Percentiles rank a stretch among this genome's conserved stretches.
These are phyloP conservation scores for Malus sieversii DNA, from an alignment of 306 rosid species.

Conservation along the genomic window DNA sequence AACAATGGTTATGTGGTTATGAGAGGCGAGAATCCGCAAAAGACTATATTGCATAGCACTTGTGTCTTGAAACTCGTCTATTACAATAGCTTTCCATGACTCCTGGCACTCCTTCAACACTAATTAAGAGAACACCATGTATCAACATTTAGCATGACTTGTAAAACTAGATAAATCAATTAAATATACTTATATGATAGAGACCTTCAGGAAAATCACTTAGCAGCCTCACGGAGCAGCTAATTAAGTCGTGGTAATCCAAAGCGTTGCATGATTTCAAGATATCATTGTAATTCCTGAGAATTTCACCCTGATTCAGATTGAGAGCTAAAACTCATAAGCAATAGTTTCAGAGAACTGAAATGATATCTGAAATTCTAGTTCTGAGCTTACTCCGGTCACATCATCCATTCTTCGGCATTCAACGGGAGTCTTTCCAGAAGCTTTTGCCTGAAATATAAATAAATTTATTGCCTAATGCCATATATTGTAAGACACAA, in stretches of 20 bases:
- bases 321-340: conserved; percentile 26
- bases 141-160: neutral
- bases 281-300: conserved; percentile 60
- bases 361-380: conserved; percentile 6
- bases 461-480: neutral
- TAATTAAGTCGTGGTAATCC: conserved; percentile 92
- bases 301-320: conserved; percentile 67
- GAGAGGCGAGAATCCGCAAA: conserved; percentile 63
- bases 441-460: conserved; percentile 80
- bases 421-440: conserved; percentile 60
- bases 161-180: neutral
- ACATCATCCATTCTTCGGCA: conserved; percentile 58
- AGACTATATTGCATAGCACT: conserved; percentile 88
- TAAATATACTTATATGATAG: conserved; percentile 14
- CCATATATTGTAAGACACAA: neutral
- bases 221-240: conserved; percentile 84
- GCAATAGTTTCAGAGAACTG: conserved; percentile 6
- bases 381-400: conserved; percentile 65
- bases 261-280: conserved; percentile 81
- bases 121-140: conserved; percentile 9
- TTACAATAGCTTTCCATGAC: conserved; percentile 74
- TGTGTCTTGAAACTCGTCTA: conserved; percentile 98
- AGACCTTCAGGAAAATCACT: conserved; percentile 80
- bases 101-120: conserved; percentile 74
- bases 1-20: conserved; percentile 71